phyloP scores from a whole-genome alignment of 306 rosid species.

The Prunus salicina region DNA sequence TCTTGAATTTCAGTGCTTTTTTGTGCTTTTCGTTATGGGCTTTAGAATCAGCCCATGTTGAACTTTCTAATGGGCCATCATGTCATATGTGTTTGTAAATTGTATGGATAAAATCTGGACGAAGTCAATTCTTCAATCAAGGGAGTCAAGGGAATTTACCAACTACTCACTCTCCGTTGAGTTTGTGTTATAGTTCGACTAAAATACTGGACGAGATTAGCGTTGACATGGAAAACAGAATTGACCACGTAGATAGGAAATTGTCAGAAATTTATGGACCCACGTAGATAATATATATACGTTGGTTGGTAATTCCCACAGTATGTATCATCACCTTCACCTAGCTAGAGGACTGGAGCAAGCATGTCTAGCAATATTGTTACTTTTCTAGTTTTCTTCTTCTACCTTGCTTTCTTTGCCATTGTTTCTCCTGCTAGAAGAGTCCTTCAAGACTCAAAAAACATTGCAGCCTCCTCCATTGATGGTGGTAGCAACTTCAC shows the following conservation, averaged over 20 bases:
- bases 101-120: too few species aligned
- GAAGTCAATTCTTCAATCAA: too few species aligned
- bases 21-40: neutral
- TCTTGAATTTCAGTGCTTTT: neutral
- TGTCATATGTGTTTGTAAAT: too few species aligned
- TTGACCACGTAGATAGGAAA: too few species aligned
- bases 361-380: neutral
- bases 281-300: too few species aligned
- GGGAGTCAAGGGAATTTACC: too few species aligned
- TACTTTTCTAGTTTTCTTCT: neutral
- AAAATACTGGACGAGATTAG: too few species aligned
- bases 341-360: neutral
- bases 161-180: too few species aligned
- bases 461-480: neutral
- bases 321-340: neutral
- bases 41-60: neutral
- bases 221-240: too few species aligned
- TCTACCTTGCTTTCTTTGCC: neutral
- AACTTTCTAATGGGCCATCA: neutral
- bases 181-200: too few species aligned
- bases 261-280: too few species aligned
- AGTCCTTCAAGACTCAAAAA: neutral
- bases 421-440: slow-evolving; percentile 5
- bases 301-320: too few species aligned
- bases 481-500: slow-evolving; percentile 2